Conservation (phyloP, 768 basidiomycete species). For the Kwoniella pini region DNA sequence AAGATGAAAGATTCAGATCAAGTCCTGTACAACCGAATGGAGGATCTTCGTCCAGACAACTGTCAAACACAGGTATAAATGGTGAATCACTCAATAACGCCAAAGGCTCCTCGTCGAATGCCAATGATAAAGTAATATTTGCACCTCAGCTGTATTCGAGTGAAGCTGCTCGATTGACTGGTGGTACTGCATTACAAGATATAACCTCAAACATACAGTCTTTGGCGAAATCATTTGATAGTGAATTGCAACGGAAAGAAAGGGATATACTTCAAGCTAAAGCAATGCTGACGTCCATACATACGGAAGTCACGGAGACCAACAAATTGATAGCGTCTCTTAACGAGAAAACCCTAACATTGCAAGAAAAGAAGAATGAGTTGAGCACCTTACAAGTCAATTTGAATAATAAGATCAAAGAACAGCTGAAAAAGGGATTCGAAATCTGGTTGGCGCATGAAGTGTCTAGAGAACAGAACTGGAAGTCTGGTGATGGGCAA, state of each 20-base stretch:
- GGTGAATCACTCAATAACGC: not conserved
- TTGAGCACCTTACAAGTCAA: constrained; percentile 64
- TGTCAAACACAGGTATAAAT: constrained; percentile 14
- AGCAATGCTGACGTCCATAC: constrained; percentile 78
- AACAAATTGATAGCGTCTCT: constrained; percentile 59
- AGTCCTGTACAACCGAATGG: constrained; percentile 67
- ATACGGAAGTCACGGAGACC: constrained; percentile 76
- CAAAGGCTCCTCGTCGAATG: not conserved
- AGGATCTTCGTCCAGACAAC: not conserved
- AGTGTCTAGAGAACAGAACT: constrained; percentile 69
- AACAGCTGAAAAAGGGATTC: constrained; percentile 80
- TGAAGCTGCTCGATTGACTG: constrained; percentile 77
- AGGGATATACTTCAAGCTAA: constrained; percentile 87
- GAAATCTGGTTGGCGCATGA: constrained; percentile 90
- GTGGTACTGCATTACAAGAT: constrained; percentile 79
- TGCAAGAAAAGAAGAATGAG: constrained; percentile 36
- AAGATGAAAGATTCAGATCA: constrained; percentile 94
- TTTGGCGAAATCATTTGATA: constrained; percentile 85
- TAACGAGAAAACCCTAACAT: constrained; percentile 28
- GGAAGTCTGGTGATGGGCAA: constrained; percentile 57
- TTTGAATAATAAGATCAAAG: constrained; percentile 73
- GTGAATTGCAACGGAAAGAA: constrained; percentile 87
- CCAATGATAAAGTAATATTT: constrained; percentile 15
- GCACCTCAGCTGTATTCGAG: constrained; percentile 77
- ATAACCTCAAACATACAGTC: constrained; percentile 82